Evolutionary conservation across 2,329 filamentous ascomycete genomes (phyloP).

Genomic region (Plectosphaerella cucumerina): DNA sequence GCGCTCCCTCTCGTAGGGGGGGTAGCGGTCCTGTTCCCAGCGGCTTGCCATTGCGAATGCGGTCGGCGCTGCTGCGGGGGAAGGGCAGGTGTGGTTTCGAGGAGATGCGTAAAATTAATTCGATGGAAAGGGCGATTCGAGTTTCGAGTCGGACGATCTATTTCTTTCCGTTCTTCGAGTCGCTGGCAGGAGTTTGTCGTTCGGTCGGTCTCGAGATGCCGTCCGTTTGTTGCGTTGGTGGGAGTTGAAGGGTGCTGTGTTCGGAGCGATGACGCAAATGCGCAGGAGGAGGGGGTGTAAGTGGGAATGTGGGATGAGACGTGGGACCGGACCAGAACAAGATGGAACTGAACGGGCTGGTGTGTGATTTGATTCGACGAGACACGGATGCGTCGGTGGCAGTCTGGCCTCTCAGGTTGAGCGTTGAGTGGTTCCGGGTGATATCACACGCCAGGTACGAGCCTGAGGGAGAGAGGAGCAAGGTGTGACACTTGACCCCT

Average conservation of each 20-base stretch:
- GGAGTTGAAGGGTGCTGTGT: too few species aligned
- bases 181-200: too few species aligned
- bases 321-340: background rate
- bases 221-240: too few species aligned
- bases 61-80: too few species aligned
- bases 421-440: background rate
- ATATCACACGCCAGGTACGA: slow-evolving; percentile 1
- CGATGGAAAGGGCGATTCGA: too few species aligned
- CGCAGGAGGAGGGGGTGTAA: background rate
- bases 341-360: background rate
- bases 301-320: slow-evolving; percentile 4
- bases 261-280: slow-evolving; percentile 1
- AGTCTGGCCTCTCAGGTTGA: background rate
- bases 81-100: slow-evolving; percentile 3
- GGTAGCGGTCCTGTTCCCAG: slow-evolving; percentile 55
- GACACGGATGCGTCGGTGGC: background rate
- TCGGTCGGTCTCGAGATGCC: too few species aligned
- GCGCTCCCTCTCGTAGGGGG: slow-evolving; percentile 32
- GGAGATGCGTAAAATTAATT: background rate
- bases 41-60: slow-evolving; percentile 20
- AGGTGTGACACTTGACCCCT: slow-evolving; percentile 3
- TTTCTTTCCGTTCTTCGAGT: too few species aligned
- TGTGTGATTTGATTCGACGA: background rate
- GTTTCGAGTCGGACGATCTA: too few species aligned
- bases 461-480: too few species aligned